Evolutionary conservation across 1,284 basidiomycete genomes (phyloP).

Genomic region (Coniferiporia sulphurascens): DNA sequence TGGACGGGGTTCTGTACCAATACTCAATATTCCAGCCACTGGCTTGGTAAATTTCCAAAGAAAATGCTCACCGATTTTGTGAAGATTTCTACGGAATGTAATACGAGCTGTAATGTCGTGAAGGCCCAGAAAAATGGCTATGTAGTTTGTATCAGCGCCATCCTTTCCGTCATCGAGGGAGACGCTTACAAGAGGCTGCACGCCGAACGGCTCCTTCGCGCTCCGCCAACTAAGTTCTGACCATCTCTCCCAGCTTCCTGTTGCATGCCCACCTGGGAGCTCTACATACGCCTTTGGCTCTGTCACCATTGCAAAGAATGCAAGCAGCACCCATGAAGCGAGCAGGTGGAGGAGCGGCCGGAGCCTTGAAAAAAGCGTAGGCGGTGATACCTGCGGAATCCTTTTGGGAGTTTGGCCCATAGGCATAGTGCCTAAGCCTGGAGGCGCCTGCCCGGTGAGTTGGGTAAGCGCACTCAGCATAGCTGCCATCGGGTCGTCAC

Average conservation of each 20-base stretch:
- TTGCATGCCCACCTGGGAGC: slow-evolving; percentile 22
- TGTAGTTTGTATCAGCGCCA: slow-evolving; percentile 12
- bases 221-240: slow-evolving; percentile 39
- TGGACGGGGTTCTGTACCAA: slow-evolving; percentile 49
- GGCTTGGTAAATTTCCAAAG: neutral
- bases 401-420: slow-evolving; percentile 24
- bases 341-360: slow-evolving; percentile 61
- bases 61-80: slow-evolving; percentile 54
- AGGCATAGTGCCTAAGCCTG: slow-evolving; percentile 12
- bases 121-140: slow-evolving; percentile 81
- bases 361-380: slow-evolving; percentile 50
- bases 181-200: slow-evolving; percentile 49
- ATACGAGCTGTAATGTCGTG: slow-evolving; percentile 57
- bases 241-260: slow-evolving; percentile 49
- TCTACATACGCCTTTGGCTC: slow-evolving; percentile 47
- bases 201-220: slow-evolving; percentile 34
- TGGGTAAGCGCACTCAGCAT: slow-evolving; percentile 19
- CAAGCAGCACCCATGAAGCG: slow-evolving; percentile 56
- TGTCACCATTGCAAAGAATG: slow-evolving; percentile 60
- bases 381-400: slow-evolving; percentile 18
- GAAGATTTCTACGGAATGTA: slow-evolving; percentile 69
- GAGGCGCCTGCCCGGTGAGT: slow-evolving; percentile 13
- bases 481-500: slow-evolving; percentile 20
- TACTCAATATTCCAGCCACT: slow-evolving; percentile 14
- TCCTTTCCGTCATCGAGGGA: neutral